Conservation (phyloP, 805 yeast species). For the Suhomyces vadensis region DNA sequence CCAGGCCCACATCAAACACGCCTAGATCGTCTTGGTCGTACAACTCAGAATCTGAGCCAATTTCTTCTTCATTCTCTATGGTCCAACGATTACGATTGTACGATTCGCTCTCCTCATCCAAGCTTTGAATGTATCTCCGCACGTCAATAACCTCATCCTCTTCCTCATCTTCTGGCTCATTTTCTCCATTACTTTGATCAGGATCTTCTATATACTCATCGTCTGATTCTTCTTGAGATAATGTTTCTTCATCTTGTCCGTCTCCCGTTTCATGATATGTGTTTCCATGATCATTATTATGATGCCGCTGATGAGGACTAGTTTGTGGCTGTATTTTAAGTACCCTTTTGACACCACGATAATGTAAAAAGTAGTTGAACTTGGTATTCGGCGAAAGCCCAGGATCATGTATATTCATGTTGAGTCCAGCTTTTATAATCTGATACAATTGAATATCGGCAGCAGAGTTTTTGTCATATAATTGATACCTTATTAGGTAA, state of each 20-base stretch:
- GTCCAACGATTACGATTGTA: not conserved
- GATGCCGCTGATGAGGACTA: not conserved
- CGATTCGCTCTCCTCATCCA: too few species aligned
- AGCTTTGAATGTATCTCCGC: too few species aligned
- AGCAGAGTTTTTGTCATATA: too few species aligned
- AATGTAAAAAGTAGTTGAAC: slow-evolving; percentile 4
- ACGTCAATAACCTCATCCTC: not conserved
- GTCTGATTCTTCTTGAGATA: too few species aligned
- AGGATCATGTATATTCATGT: slow-evolving; percentile 1
- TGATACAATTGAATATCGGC: too few species aligned
- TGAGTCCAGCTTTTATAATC: not conserved
- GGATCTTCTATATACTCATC: slow-evolving; percentile 4
- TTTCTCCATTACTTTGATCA: not conserved
- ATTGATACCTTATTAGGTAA: too few species aligned
- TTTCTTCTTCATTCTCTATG: not conserved
- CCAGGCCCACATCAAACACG: slow-evolving; percentile 3
- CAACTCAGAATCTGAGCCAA: not conserved
- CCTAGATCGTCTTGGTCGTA: not conserved
- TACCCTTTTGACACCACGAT: slow-evolving; percentile 8
- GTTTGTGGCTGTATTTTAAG: not conserved
- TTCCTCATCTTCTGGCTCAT: not conserved
- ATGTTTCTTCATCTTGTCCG: slow-evolving; percentile 1
- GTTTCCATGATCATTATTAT: slow-evolving; percentile 1
- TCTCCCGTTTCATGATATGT: not conserved
- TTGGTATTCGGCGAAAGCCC: slow-evolving; percentile 1